Evolutionary conservation across 192 early-diverging fungal species (phyloP).

Genomic region (Umbelopsis vinacea): DNA sequence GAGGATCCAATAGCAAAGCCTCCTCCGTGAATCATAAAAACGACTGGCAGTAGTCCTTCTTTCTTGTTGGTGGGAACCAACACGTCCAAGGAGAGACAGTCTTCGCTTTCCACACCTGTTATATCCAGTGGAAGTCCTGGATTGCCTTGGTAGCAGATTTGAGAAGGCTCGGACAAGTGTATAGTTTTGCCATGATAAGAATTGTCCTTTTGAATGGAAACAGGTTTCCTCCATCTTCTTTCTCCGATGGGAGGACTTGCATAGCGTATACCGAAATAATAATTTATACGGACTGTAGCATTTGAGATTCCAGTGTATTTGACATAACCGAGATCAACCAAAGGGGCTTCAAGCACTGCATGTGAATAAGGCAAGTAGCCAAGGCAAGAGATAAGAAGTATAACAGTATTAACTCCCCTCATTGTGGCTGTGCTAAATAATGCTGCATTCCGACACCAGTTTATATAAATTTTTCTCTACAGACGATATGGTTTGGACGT

Average conservation of each 20-base stretch:
- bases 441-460: neutral
- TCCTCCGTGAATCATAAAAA: slow-evolving; percentile 46
- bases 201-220: neutral
- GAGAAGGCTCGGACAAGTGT: slow-evolving; percentile 27
- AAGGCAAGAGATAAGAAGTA: neutral
- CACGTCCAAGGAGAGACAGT: slow-evolving; percentile 60
- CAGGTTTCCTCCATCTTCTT: slow-evolving; percentile 47
- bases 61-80: slow-evolving; percentile 43
- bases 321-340: neutral
- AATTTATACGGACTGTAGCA: neutral
- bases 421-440: neutral
- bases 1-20: neutral
- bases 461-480: too few relatives aligned
- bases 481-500: too few relatives aligned
- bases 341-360: neutral
- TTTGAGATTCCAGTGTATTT: neutral
- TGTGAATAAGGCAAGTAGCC: neutral
- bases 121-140: neutral
- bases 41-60: slow-evolving; percentile 51
- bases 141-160: neutral
- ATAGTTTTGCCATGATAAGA: neutral
- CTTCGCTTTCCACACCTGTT: slow-evolving; percentile 40
- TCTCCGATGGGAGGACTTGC: slow-evolving; percentile 44
- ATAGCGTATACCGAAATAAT: slow-evolving; percentile 52
- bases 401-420: neutral